phyloP scores from a whole-genome alignment of 768 basidiomycete genomes.

The Kwoniella europaea region DNA sequence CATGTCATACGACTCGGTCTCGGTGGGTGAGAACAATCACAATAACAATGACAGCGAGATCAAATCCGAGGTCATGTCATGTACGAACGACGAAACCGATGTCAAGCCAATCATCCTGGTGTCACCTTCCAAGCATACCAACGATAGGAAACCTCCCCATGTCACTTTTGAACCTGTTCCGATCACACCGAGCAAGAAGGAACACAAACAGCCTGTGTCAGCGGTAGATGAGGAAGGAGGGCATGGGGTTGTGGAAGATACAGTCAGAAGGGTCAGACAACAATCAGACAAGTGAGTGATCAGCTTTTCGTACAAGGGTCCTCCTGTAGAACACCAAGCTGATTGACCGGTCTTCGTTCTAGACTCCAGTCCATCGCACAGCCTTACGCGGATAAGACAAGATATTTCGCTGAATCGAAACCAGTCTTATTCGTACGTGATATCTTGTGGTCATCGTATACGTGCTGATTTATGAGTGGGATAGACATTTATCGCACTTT shows the following conservation, averaged over 20 bases:
- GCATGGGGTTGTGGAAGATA: slow-evolving; percentile 43
- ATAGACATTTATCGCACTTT: slow-evolving; percentile 48
- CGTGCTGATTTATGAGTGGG: not conserved
- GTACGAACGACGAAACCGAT: not conserved
- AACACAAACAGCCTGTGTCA: not conserved
- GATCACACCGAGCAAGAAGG: slow-evolving; percentile 10
- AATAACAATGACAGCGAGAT: not conserved
- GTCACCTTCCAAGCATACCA: not conserved
- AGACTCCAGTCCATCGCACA: slow-evolving; percentile 44
- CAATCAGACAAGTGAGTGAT: slow-evolving; percentile 42
- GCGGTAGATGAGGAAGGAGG: slow-evolving; percentile 22
- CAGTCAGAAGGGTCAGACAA: slow-evolving; percentile 35
- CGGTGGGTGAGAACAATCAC: too few species aligned
- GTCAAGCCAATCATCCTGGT: not conserved
- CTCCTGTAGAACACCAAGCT: not conserved
- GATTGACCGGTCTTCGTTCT: not conserved
- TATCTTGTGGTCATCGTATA: not conserved
- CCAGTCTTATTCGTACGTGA: slow-evolving; percentile 49
- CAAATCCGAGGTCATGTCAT: not conserved
- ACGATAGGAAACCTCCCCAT: not conserved
- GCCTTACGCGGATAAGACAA: slow-evolving; percentile 44
- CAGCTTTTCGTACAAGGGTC: not conserved
- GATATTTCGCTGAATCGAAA: slow-evolving; percentile 41
- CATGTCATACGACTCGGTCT: too few species aligned
- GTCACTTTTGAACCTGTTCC: not conserved